Base-by-base conservation (phyloP, 805 yeast species). In the Jamesozyma hellenica region DNA sequence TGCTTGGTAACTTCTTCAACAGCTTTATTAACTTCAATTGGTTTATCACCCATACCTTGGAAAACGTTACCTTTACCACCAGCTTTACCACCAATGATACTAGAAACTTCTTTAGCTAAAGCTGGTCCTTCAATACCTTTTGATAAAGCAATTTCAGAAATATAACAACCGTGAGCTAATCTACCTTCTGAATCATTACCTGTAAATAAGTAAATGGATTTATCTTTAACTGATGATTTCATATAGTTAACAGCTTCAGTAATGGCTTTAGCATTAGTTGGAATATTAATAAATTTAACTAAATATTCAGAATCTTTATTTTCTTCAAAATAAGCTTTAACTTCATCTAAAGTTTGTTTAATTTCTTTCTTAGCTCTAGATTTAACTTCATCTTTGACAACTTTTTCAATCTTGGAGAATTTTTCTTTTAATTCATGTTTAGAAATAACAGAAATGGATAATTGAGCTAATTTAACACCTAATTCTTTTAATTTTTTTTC, bases 41-140 rank as follows among this genome's bases (percentile, higher is more conserved):
- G 72, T 46, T 85, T 82, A 52, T 80, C 85, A 53, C 98, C 98
- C 79, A 86, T 82, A 65, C 99, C 99, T 68, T 92, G 98, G 52
- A 86, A 85, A 40, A 88, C 79, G 49, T 86, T 84, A 47, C 96
- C 97, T 66, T 86, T 92, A 63, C 99, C 99, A 67, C 99, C 99
- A 42, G 95, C 94, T 63, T 82, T 86, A 64, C 99, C 99, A 49
- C 98, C 99, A 51, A 92, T 77, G 52, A 71, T 68, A 28, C 68
- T 64, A 34, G 88, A 68, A 33, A 83, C 97, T 41, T 72, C 66
- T 39, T 71, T 64, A 26, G 94, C 94, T 50, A 87, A 71, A 23
- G 75, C 87, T 42, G 79, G 72, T 39, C 94, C 88, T 47, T 80
- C 72, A 16, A 86, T 70, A 50, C 87, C 87, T 57, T 77, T 72